Evolutionary conservation across 1,139 yeast genomes (phyloP).

Genomic region (Suhomyces yuchorum): DNA sequence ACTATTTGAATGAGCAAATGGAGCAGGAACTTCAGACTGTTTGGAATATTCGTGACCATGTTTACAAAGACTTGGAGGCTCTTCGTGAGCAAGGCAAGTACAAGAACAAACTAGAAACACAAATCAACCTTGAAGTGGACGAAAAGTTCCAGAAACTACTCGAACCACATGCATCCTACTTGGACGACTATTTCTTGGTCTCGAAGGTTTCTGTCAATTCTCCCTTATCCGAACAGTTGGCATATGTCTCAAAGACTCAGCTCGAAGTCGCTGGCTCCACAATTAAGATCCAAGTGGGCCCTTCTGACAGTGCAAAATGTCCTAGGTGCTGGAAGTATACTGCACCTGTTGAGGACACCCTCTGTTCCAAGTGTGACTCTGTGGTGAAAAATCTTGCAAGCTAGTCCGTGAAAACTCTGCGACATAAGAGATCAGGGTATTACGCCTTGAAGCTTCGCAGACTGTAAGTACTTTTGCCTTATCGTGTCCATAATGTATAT

Average conservation of each 20-base stretch:
- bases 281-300: slow-evolving; percentile 41
- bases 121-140: slow-evolving; percentile 39
- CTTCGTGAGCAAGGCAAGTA: slow-evolving; percentile 39
- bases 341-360: slow-evolving; percentile 48
- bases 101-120: slow-evolving; percentile 68
- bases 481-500: not conserved
- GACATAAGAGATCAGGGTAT: too few relatives aligned
- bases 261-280: slow-evolving; percentile 27
- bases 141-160: slow-evolving; percentile 17
- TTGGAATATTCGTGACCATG: slow-evolving; percentile 50
- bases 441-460: too few relatives aligned
- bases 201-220: slow-evolving; percentile 52
- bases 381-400: slow-evolving; percentile 20
- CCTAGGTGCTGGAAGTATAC: slow-evolving; percentile 93
- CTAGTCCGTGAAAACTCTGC: not conserved
- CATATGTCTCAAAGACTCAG: not conserved
- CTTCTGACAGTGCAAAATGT: slow-evolving; percentile 61
- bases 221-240: not conserved
- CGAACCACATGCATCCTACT: slow-evolving; percentile 28
- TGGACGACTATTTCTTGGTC: slow-evolving; percentile 66
- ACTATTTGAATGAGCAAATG: slow-evolving; percentile 26
- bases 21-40: slow-evolving; percentile 46
- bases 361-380: slow-evolving; percentile 69
- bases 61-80: slow-evolving; percentile 44
- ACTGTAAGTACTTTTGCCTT: too few relatives aligned